These are phyloP conservation scores for Podospora comata DNA, from an alignment of 495 filamentous ascomycete species.

Conservation along the genomic window DNA sequence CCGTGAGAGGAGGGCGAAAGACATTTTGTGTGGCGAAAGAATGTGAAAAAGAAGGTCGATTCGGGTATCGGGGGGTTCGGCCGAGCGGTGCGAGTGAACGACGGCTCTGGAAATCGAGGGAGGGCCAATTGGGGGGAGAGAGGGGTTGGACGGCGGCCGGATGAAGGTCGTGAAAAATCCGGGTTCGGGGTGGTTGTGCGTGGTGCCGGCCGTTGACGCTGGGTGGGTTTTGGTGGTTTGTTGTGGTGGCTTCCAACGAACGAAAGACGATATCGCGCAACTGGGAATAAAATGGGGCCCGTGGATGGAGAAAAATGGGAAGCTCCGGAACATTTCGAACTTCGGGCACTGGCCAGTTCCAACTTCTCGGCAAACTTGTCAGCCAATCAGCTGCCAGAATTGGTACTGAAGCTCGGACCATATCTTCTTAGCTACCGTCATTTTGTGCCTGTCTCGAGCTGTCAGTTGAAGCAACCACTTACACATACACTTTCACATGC, in stretches of 20 bases:
- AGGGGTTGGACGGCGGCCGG: not conserved
- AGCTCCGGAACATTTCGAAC: constrained; percentile 38
- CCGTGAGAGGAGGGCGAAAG: constrained; percentile 33
- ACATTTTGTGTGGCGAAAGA: constrained; percentile 23
- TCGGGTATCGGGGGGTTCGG: not conserved
- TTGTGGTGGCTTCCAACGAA: constrained; percentile 15
- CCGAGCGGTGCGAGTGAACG: constrained; percentile 12
- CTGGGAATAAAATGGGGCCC: constrained; percentile 12
- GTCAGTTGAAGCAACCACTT: constrained; percentile 1
- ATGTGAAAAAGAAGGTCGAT: not conserved
- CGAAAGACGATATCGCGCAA: constrained; percentile 33
- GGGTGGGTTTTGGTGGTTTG: constrained; percentile 16
- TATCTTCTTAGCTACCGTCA: not conserved
- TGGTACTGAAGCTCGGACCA: constrained; percentile 15
- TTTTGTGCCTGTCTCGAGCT: not conserved
- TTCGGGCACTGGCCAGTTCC: constrained; percentile 27
- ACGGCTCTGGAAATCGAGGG: not conserved
- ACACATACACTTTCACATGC: not conserved
- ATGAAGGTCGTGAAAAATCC: constrained; percentile 1
- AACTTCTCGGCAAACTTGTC: constrained; percentile 23
- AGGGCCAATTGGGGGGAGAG: not conserved
- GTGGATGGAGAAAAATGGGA: constrained; percentile 30
- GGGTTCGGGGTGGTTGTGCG: not conserved
- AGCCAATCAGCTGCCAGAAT: constrained; percentile 29
- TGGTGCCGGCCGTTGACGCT: constrained; percentile 3